These are phyloP conservation scores for Eudorina sp. DNA, from an alignment of 139 green algal genomes.

Conservation along the genomic window DNA sequence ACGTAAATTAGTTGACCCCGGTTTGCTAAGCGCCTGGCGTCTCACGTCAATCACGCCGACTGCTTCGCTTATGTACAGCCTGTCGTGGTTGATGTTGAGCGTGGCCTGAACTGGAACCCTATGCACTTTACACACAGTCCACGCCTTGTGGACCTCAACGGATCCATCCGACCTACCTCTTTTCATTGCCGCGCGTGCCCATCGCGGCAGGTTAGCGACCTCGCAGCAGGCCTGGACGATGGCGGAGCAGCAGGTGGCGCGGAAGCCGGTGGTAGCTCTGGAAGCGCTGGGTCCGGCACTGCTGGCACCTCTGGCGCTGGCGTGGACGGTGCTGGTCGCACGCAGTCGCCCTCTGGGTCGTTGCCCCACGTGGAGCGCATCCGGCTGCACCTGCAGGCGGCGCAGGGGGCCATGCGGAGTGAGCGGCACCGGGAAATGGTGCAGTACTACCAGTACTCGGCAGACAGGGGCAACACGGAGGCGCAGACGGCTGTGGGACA, in stretches of 20 bases:
- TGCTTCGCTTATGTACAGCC: no score
- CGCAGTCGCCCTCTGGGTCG: background rate
- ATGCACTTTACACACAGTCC: no score
- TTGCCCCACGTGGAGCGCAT: slow-evolving; percentile 71
- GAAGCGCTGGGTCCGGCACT: background rate
- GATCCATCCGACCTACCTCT: background rate
- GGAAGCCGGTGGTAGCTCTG: background rate
- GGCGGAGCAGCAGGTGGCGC: no score
- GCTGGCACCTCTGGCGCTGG: background rate
- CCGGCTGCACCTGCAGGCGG: slow-evolving; percentile 64
- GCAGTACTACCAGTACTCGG: slow-evolving; percentile 88
- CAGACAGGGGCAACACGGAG: slow-evolving; percentile 90
- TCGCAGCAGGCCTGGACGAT: slow-evolving; percentile 11
- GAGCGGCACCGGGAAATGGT: slow-evolving; percentile 74
- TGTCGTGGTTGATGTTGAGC: no score
- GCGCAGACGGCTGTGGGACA: slow-evolving; percentile 82
- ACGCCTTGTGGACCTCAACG: no score
- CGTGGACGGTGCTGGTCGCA: background rate
- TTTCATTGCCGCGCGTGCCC: no score
- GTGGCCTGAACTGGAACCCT: no score
- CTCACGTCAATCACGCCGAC: no score
- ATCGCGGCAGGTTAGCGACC: slow-evolving; percentile 48
- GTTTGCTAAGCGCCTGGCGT: no score
- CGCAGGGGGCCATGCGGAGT: slow-evolving; percentile 39
- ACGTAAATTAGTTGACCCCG: no score